phyloP scores from a whole-genome alignment of 2,329 filamentous ascomycete species.

The Neonectria coccinea region DNA sequence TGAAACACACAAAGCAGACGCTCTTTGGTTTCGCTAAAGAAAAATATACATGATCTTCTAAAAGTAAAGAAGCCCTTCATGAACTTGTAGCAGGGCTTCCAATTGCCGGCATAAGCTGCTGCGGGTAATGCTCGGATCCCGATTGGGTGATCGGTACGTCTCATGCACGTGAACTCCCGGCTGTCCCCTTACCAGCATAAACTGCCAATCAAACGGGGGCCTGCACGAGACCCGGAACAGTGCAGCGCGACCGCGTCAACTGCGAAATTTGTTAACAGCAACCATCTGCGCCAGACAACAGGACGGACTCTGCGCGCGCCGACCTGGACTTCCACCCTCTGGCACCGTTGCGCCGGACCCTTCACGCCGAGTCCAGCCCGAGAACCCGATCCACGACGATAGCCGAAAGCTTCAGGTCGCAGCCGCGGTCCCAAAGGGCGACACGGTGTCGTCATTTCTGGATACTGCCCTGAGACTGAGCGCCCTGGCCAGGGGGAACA shows the following conservation, averaged over 20 bases:
- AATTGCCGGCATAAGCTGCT: constrained; percentile 16
- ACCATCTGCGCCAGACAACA: constrained; percentile 40
- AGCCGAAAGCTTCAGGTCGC: constrained; percentile 17
- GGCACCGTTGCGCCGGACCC: constrained; percentile 14
- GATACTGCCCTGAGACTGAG: constrained; percentile 32
- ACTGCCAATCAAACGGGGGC: constrained; percentile 44
- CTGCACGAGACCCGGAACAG: constrained; percentile 40
- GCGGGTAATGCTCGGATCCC: constrained; percentile 42
- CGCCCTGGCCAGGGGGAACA: constrained; percentile 34
- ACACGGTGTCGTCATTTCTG: constrained; percentile 45
- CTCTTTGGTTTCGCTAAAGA: not conserved
- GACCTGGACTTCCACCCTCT: constrained; percentile 30
- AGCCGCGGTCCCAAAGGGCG: constrained; percentile 29
- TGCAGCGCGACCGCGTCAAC: constrained; percentile 40
- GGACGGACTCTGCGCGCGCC: constrained; percentile 23
- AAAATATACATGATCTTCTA: no score
- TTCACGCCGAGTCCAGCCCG: constrained; percentile 17
- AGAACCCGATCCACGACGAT: constrained; percentile 19
- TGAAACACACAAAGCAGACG: constrained; percentile 2
- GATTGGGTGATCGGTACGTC: constrained; percentile 32
- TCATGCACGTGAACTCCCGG: constrained; percentile 44
- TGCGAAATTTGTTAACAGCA: constrained; percentile 48
- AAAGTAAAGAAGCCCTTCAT: not conserved
- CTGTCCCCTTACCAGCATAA: constrained; percentile 43
- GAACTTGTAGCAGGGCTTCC: not conserved